Conservation (phyloP, 441 rosid genomes). For the Bocquillonia castaneifolia region DNA sequence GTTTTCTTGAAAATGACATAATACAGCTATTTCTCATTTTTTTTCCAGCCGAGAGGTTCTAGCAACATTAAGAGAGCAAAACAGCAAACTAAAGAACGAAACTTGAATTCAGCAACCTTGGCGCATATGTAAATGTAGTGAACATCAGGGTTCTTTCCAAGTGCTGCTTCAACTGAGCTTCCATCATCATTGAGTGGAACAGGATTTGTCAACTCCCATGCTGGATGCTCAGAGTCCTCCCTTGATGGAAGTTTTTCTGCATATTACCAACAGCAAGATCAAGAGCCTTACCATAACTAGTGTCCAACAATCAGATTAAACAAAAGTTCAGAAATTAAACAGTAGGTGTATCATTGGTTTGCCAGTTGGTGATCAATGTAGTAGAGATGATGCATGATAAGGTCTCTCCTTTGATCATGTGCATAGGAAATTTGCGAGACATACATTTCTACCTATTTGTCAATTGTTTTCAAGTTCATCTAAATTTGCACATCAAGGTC, state of each 20-base stretch:
- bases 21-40: too few relatives aligned
- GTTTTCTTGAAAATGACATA: too few relatives aligned
- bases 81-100: neutral
- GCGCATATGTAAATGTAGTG: constrained; percentile 72
- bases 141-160: constrained; percentile 68
- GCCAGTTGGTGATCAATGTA: too few relatives aligned
- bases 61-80: neutral
- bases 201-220: constrained; percentile 55
- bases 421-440: neutral
- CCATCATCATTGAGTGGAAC: constrained; percentile 52
- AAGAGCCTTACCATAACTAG: neutral
- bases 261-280: constrained; percentile 14
- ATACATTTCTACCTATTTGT: neutral
- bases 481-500: neutral
- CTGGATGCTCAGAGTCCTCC: constrained; percentile 35
- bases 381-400: neutral
- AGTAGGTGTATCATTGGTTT: neutral
- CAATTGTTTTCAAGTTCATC: neutral
- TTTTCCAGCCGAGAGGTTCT: too few relatives aligned
- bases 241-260: constrained; percentile 53
- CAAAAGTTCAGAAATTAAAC: neutral
- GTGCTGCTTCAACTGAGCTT: constrained; percentile 47
- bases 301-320: neutral
- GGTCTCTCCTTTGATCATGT: neutral
- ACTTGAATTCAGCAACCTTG: constrained; percentile 47